These are phyloP conservation scores for Dendryphion nanum DNA, from an alignment of 2,329 filamentous ascomycete species.

Conservation along the genomic window DNA sequence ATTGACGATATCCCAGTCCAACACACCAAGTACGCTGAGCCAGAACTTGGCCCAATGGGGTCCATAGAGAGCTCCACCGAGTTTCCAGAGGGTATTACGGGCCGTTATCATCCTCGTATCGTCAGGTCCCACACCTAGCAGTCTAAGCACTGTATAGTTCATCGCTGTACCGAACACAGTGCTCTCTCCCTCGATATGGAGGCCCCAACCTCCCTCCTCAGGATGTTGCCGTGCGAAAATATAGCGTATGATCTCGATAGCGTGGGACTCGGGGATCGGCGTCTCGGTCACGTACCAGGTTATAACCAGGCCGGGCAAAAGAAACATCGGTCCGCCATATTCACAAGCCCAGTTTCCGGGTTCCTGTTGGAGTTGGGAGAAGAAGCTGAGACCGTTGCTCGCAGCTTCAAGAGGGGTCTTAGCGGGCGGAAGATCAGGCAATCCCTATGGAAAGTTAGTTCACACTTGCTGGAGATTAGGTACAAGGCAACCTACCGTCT, in stretches of 20 bases:
- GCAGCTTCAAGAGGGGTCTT: constrained; percentile 74
- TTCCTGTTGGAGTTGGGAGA: constrained; percentile 82
- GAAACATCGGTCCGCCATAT: constrained; percentile 96
- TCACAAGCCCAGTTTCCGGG: constrained; percentile 96
- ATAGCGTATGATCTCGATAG: constrained; percentile 89
- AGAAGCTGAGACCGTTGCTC: constrained; percentile 81
- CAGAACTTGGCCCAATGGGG: constrained; percentile 99
- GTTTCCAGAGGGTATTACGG: constrained; percentile 73
- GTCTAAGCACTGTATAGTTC: constrained; percentile 79
- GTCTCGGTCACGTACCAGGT: constrained; percentile 88
- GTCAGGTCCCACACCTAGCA: constrained; percentile 80
- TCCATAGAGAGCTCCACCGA: constrained; percentile 78
- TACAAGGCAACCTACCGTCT: constrained; percentile 64
- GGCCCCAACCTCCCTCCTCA: constrained; percentile 91
- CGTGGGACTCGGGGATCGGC: constrained; percentile 74
- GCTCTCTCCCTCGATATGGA: constrained; percentile 92
- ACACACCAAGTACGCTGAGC: constrained; percentile 80
- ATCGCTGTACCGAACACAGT: constrained; percentile 86
- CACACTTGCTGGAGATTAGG: too few species aligned
- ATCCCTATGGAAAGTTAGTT: constrained; percentile 63
- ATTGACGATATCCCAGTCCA: constrained; percentile 89
- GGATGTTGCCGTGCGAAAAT: constrained; percentile 81
- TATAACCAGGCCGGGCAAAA: constrained; percentile 81
- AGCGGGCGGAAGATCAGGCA: constrained; percentile 69
- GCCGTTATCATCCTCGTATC: constrained; percentile 85